phyloP scores from a whole-genome alignment of 352 stramenopile species.

The Phytophthora hybrid region DNA sequence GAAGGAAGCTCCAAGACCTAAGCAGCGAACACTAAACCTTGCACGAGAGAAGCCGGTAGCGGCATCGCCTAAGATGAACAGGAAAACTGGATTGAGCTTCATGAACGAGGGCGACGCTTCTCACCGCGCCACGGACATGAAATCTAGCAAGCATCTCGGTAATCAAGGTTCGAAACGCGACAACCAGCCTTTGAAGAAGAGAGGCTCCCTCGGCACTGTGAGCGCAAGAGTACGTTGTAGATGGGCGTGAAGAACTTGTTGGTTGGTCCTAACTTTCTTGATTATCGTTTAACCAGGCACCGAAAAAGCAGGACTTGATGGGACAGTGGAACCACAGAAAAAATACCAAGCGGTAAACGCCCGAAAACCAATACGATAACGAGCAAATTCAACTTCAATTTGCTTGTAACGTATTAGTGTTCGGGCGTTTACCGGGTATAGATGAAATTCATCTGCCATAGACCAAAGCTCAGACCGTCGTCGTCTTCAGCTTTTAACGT shows the following conservation, averaged over 20 bases:
- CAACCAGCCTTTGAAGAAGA: constrained; percentile 14
- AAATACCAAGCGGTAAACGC: no score
- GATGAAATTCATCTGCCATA: neutral
- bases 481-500: neutral
- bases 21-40: constrained; percentile 30
- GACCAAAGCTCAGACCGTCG: neutral
- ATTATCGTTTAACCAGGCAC: neutral
- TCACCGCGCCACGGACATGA: constrained; percentile 19
- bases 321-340: constrained; percentile 7
- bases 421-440: no score
- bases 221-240: constrained; percentile 33
- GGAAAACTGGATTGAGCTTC: constrained; percentile 29
- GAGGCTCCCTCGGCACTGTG: constrained; percentile 31
- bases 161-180: constrained; percentile 10
- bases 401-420: no score
- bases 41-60: neutral
- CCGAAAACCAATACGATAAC: no score
- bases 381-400: no score
- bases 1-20: constrained; percentile 6
- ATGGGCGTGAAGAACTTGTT: neutral
- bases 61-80: constrained; percentile 21
- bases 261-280: neutral
- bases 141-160: neutral
- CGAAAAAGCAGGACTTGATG: constrained; percentile 11
- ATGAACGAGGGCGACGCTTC: constrained; percentile 13